Percentiles rank a stretch among this genome's conserved stretches.
Conservation (phyloP, 805 yeast species). For the Deakozyma indianensis region DNA sequence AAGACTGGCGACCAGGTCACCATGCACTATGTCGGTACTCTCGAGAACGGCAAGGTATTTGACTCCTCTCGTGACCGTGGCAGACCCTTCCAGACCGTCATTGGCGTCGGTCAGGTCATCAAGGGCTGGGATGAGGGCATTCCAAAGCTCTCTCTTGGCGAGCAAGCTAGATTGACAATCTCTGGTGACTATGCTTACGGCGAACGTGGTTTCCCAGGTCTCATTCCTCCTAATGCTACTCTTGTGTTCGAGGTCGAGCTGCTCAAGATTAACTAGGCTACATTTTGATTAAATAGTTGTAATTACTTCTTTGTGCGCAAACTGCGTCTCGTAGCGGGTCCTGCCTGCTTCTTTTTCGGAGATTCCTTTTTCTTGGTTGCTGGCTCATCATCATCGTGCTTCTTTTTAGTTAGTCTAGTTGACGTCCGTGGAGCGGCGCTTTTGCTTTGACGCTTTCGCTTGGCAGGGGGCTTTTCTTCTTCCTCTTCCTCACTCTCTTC, state of each 20-base stretch:
- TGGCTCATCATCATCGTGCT: conserved; percentile 7
- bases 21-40: conserved; percentile 90
- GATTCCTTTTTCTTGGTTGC: conserved; percentile 4
- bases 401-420: neutral
- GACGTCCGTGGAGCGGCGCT: neutral
- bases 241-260: conserved; percentile 37
- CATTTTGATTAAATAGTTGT: conserved; percentile 4
- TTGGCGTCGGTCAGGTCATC: conserved; percentile 95
- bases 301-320: neutral
- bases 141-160: conserved; percentile 84
- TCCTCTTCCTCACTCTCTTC: conserved; percentile 4
- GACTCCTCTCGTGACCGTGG: conserved; percentile 94
- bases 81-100: conserved; percentile 83
- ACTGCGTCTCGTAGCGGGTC: neutral
- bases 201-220: conserved; percentile 87
- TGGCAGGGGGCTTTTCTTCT: conserved; percentile 2
- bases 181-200: conserved; percentile 94
- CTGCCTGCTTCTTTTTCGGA: conserved; percentile 4
- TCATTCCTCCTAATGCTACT: conserved; percentile 94
- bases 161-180: conserved; percentile 82
- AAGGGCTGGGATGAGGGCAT: conserved; percentile 94
- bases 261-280: conserved; percentile 15
- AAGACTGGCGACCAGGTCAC: conserved; percentile 76
- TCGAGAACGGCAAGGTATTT: conserved; percentile 90
- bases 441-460: conserved; percentile 6